A percentile compares a stretch with the other conserved stretches of the same genome.
These are phyloP conservation scores for Neoboletus subvelutipes DNA, from an alignment of 768 basidiomycete genomes.

Conservation along the genomic window DNA sequence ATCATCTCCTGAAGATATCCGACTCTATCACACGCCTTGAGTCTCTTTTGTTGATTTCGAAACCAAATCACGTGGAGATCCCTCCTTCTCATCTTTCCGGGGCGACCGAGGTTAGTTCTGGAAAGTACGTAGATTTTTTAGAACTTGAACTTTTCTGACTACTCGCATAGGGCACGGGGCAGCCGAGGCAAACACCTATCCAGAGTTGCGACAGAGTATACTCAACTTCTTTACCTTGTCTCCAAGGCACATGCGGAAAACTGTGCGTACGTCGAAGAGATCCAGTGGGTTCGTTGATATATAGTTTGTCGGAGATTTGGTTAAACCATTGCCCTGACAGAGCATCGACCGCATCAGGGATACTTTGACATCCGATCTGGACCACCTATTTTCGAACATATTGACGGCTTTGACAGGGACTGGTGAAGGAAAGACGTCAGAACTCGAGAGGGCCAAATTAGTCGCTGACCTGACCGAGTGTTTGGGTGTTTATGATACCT, in stretches of 20 bases:
- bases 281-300: slow-evolving; percentile 73
- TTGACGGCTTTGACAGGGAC: slow-evolving; percentile 52
- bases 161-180: slow-evolving; percentile 47
- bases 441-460: slow-evolving; percentile 63
- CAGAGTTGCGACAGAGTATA: slow-evolving; percentile 88
- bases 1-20: slow-evolving; percentile 87
- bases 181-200: slow-evolving; percentile 77
- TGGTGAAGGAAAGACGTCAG: slow-evolving; percentile 48
- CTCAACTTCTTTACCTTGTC: slow-evolving; percentile 86
- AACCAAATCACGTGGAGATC: slow-evolving; percentile 36
- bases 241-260: slow-evolving; percentile 76
- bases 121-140: slow-evolving; percentile 26
- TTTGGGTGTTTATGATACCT: slow-evolving; percentile 71
- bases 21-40: slow-evolving; percentile 90
- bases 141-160: background rate
- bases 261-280: slow-evolving; percentile 77
- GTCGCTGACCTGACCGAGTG: slow-evolving; percentile 74
- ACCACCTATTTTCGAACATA: slow-evolving; percentile 72
- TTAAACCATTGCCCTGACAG: slow-evolving; percentile 40
- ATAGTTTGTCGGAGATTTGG: slow-evolving; percentile 1
- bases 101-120: slow-evolving; percentile 35
- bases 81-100: slow-evolving; percentile 31
- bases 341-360: slow-evolving; percentile 81
- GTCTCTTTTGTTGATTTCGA: slow-evolving; percentile 70
- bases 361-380: slow-evolving; percentile 83